These are phyloP conservation scores for Aspergillus sp. DNA, from an alignment of 2,329 filamentous ascomycete species.

Conservation along the genomic window DNA sequence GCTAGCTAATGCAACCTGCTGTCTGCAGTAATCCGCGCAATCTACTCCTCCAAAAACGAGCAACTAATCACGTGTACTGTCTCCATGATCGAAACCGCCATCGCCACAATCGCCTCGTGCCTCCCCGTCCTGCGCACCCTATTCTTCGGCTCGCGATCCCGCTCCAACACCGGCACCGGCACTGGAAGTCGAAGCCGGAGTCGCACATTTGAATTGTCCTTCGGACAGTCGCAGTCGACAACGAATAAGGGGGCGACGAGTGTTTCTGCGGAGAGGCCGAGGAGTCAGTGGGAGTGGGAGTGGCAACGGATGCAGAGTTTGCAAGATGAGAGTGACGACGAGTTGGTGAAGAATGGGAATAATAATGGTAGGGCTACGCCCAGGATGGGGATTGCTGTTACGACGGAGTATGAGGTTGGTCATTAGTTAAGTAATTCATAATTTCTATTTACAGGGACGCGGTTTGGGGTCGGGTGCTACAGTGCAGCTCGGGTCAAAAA, in stretches of 20 bases:
- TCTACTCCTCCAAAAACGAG: slow-evolving; percentile 13
- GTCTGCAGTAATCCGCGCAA: slow-evolving; percentile 14
- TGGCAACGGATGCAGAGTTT: background rate
- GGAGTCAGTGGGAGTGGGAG: background rate
- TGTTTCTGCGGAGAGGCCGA: background rate
- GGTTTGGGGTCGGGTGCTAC: background rate
- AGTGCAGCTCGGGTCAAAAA: background rate
- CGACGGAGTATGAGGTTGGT: slow-evolving; percentile 8
- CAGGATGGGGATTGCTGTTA: slow-evolving; percentile 11
- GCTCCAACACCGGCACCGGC: background rate
- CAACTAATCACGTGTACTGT: slow-evolving; percentile 21
- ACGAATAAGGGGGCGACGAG: background rate
- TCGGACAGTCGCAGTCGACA: background rate
- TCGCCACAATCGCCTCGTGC: slow-evolving; percentile 15
- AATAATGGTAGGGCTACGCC: too few relatives aligned
- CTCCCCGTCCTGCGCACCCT: slow-evolving; percentile 15
- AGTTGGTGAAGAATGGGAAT: slow-evolving; percentile 9
- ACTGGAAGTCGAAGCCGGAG: background rate
- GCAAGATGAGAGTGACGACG: slow-evolving; percentile 15
- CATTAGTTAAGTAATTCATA: background rate
- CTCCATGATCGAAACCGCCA: slow-evolving; percentile 16
- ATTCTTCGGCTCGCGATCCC: slow-evolving; percentile 18
- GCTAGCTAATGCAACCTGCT: too few relatives aligned
- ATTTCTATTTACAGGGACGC: background rate
- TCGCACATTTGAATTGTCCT: background rate